A percentile compares a stretch with the other conserved stretches of the same genome.
phyloP scores from a whole-genome alignment of 2,329 filamentous ascomycete species.

The Mycosphaerella arachidis region DNA sequence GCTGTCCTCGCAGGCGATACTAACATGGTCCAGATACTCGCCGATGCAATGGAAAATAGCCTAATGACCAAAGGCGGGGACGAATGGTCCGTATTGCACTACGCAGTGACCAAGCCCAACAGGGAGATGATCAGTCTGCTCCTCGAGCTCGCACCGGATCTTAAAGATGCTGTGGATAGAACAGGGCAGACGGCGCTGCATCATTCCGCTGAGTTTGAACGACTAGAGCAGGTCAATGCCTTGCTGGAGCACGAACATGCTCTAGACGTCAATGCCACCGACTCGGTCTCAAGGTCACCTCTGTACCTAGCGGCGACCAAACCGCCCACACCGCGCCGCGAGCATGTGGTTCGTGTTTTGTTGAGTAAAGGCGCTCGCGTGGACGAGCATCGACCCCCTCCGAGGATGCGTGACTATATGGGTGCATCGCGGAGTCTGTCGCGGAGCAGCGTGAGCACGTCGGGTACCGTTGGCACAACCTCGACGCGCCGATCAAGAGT shows the following conservation, averaged over 20 bases:
- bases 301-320: slow-evolving; percentile 19
- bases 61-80: slow-evolving; percentile 15
- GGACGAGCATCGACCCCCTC: slow-evolving; percentile 2
- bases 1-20: slow-evolving; percentile 17
- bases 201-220: slow-evolving; percentile 16
- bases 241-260: slow-evolving; percentile 14
- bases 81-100: slow-evolving; percentile 20
- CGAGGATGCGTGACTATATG: slow-evolving; percentile 3
- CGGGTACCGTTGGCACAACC: slow-evolving; percentile 4
- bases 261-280: slow-evolving; percentile 17
- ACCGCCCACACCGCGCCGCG: slow-evolving; percentile 9
- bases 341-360: slow-evolving; percentile 16
- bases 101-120: slow-evolving; percentile 10
- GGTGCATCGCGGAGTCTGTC: neutral
- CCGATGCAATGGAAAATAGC: slow-evolving; percentile 9
- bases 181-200: slow-evolving; percentile 20
- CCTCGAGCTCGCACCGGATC: slow-evolving; percentile 16
- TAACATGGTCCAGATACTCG: slow-evolving; percentile 13
- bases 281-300: slow-evolving; percentile 14
- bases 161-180: slow-evolving; percentile 17
- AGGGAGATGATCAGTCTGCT: slow-evolving; percentile 15
- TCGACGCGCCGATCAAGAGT: slow-evolving; percentile 6
- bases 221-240: slow-evolving; percentile 10
- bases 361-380: slow-evolving; percentile 14
- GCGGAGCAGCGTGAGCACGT: slow-evolving; percentile 3